phyloP scores from a whole-genome alignment of 345 rosid species.

The Iberis pinnata region DNA sequence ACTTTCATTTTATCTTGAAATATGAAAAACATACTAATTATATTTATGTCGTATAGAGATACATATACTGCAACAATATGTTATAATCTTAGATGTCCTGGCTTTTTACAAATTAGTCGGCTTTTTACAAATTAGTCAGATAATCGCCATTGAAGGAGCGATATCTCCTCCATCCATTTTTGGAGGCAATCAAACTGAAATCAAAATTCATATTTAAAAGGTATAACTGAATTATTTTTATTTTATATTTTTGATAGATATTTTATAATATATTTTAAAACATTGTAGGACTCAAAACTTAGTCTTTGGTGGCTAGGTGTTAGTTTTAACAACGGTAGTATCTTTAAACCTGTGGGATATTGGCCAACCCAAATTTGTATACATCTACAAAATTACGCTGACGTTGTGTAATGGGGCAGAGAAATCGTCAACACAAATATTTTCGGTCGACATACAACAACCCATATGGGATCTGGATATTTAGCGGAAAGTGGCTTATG shows the following conservation, averaged over 20 bases:
- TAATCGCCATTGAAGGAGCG: no score
- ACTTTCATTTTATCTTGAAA: no score
- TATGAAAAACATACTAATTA: no score
- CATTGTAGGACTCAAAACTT: neutral
- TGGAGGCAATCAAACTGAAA: no score
- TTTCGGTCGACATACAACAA: neutral
- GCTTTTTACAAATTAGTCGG: no score
- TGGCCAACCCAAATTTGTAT: neutral
- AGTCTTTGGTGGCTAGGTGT: neutral
- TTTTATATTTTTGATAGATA: neutral
- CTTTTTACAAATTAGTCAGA: no score
- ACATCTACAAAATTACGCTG: neutral
- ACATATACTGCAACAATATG: no score
- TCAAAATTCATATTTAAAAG: no score
- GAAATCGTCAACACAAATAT: neutral
- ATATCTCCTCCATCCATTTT: no score
- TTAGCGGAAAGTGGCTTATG: neutral
- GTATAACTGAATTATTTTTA: no score
- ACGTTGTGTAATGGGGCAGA: neutral
- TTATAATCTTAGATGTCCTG: no score
- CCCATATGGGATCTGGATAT: neutral
- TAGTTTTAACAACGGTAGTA: neutral
- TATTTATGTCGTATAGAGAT: no score
- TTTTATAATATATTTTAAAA: neutral
- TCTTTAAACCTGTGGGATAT: neutral